Base-by-base conservation (phyloP, 495 filamentous ascomycete genomes). In the Aspergillus heteromorphus region DNA sequence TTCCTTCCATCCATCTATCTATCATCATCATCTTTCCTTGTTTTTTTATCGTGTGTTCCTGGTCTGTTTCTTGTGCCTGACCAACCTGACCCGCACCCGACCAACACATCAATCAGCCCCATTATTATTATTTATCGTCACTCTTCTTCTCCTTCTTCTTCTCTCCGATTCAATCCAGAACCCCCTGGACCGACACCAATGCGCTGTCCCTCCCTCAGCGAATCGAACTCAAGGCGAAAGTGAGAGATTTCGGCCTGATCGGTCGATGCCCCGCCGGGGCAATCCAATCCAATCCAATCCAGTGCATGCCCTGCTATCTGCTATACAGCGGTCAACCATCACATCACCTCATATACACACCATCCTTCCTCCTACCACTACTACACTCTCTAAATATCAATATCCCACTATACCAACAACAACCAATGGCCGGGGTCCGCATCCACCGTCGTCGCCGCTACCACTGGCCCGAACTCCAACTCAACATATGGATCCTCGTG, bases 401-500 rank as follows among this genome's bases (percentile, higher is more conserved):
- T 5, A 23, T 23, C 30, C n/a, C n/a, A n/a, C n/a, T n/a, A n/a
- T n/a, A n/a, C 57, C 41, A 48, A 36, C 31, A 41, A 34, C 25
- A 25, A 43, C 36, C 6, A 49, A 60, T 70, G 65, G 55, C 64
- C 11, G 57, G 61, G 20, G 47, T 47, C 43, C 43, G 42, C 31
- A 50, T 61, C 50, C 65, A 65, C 53, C 66, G 47, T 17, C 76
- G 83, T 29, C 83, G 87, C 56, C 83, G 81, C 56, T 97, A 96
- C 78, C 86, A 86, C 79, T 99, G 93, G 93, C 95, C 95, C 2
- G 89, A 95, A 62, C 73, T 88, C 52, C 89, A 95, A 67, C 81
- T 99, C 50, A 95, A 95, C 67, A 73, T 97, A 59, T 96, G 95
- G 88, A 85, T 95, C 58, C 78, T 97, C 58, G 79, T 95, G 60